Base-by-base conservation (phyloP, 1,139 yeast genomes). In the Lodderomyces jiufengensis region DNA sequence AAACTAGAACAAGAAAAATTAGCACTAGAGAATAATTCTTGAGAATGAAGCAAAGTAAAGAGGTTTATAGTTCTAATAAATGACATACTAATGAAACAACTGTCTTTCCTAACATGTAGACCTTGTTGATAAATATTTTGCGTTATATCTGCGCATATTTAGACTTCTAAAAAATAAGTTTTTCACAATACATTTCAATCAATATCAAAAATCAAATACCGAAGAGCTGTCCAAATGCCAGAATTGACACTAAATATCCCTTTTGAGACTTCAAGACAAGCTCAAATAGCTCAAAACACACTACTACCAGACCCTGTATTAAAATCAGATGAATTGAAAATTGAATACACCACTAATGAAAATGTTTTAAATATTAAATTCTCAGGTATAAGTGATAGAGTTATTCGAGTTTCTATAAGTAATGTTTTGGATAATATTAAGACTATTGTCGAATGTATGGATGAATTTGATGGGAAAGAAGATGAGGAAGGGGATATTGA, bases 221-320 rank as follows among this genome's bases (percentile, higher is more conserved):
- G n/a, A n/a, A n/a, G n/a, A n/a, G n/a, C n/a, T n/a, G n/a, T n/a
- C n/a, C n/a, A 18, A 5, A 32, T 32, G 35, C 35, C 35, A 16
- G 25, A 29, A n/a, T 23, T 37, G 12, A 26, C 29, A 7, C 29
- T 45, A 24, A 35, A 33, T 10, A 36, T 45, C 5, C 96, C 96
- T 11, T 83, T 87, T 49, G 74, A 73, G 44, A 65, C 67, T 5
- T 53, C 51, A 2, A 52, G 60, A 27, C 94, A 85, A 49, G 92
- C 95, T 0, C 38, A 41, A 4, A 78, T 84, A 3, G 92, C 94
- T 1, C 50, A 60, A 30, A 61, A 65, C 12, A 66, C 87, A 1
- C 65, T 88, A 20, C 50, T 63, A 1, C 95, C 95, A 0, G 97
- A 87, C 53, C 95, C 95, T 1, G 80, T 84, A 22, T 65, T 87